Conservation (phyloP, 2,329 filamentous ascomycete genomes). For the Exophiala sp. region DNA sequence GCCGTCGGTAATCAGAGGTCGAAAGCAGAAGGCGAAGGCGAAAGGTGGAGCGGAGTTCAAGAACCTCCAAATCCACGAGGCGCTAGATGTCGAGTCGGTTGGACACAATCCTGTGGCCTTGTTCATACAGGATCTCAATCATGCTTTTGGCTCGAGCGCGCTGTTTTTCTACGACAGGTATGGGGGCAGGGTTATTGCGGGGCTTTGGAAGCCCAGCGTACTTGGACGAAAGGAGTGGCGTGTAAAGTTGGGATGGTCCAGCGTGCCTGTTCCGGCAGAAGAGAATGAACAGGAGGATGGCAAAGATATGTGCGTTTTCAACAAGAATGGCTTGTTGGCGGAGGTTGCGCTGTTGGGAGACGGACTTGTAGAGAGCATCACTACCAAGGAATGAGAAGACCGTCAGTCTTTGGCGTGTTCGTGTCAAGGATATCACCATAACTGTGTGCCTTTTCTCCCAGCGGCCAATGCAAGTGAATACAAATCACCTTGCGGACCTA, state of each 20-base stretch:
- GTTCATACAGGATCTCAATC: conserved; percentile 65
- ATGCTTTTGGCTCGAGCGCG: conserved; percentile 64
- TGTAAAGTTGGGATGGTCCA: conserved; percentile 66
- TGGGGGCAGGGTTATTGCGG: conserved; percentile 52
- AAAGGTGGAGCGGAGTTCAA: conserved; percentile 60
- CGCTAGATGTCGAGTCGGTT: conserved; percentile 43
- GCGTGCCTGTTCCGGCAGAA: conserved; percentile 47
- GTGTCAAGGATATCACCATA: neutral
- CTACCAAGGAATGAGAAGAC: conserved; percentile 9
- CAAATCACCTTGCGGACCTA: no score
- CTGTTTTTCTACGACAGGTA: conserved; percentile 73
- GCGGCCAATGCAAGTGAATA: neutral
- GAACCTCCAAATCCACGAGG: conserved; percentile 62
- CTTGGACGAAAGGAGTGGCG: conserved; percentile 59
- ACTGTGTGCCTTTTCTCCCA: neutral
- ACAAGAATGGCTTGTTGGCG: conserved; percentile 63
- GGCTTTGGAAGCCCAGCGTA: conserved; percentile 61
- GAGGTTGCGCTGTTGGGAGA: conserved; percentile 64
- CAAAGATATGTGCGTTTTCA: conserved; percentile 57
- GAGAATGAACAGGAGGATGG: conserved; percentile 38
- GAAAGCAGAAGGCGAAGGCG: neutral
- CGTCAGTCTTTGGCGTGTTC: neutral
- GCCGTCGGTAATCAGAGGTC: conserved; percentile 35
- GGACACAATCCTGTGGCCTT: conserved; percentile 60
- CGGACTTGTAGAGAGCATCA: conserved; percentile 25